phyloP scores from a whole-genome alignment of 78 protist species.

The Cavenderia fasciculata region DNA sequence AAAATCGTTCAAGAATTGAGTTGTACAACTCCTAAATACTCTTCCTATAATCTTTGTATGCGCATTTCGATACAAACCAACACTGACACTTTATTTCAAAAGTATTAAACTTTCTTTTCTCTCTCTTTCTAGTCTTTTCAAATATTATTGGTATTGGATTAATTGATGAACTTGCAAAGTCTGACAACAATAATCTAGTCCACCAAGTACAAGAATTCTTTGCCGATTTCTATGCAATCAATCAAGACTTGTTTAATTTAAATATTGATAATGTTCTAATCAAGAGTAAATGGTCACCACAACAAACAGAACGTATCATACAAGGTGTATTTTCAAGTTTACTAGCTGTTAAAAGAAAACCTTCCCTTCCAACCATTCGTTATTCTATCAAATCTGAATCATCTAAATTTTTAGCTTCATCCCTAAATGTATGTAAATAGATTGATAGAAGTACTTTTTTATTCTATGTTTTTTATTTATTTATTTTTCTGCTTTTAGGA shows the following conservation, averaged over 20 bases:
- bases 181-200: slow-evolving; percentile 92
- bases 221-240: slow-evolving; percentile 91
- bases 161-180: slow-evolving; percentile 89
- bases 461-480: background rate
- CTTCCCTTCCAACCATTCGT: slow-evolving; percentile 62
- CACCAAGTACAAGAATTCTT: slow-evolving; percentile 89
- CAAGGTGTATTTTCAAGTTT: slow-evolving; percentile 58
- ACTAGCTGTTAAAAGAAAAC: slow-evolving; percentile 75
- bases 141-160: slow-evolving; percentile 64
- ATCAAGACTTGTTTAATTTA: slow-evolving; percentile 82
- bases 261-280: slow-evolving; percentile 35
- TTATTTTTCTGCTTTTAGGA: background rate
- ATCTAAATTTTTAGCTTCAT: slow-evolving; percentile 24
- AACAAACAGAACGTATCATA: slow-evolving; percentile 8
- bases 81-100: too few relatives aligned
- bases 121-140: slow-evolving; percentile 83
- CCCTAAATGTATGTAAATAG: background rate
- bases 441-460: background rate
- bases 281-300: slow-evolving; percentile 29
- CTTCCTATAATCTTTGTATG: slow-evolving; percentile 91
- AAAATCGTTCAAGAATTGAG: slow-evolving; percentile 83
- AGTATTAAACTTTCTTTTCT: too few relatives aligned
- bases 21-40: slow-evolving; percentile 85
- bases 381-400: slow-evolving; percentile 65
- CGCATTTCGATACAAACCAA: background rate